Conservation (phyloP, 2,329 filamentous ascomycete genomes). For the Fusarium devonianum region DNA sequence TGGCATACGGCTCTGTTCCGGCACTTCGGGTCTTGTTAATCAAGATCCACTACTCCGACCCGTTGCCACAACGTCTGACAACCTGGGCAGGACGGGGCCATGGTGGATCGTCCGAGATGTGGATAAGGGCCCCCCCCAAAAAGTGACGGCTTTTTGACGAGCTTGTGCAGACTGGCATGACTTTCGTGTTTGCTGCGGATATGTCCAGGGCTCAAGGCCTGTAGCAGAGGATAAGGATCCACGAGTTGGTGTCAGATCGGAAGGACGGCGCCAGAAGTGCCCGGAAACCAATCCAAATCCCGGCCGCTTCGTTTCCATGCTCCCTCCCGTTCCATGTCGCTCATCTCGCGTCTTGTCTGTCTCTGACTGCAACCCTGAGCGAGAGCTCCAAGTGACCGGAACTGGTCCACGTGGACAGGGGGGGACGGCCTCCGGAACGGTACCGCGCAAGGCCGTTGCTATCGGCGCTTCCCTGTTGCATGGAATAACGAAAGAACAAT, state of each 20-base stretch:
- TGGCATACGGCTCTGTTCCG: not conserved
- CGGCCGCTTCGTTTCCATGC: constrained; percentile 5
- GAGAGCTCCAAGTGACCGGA: not conserved
- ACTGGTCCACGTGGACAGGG: not conserved
- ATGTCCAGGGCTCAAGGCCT: constrained; percentile 5
- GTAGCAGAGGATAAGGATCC: constrained; percentile 10
- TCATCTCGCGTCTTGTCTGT: constrained; percentile 24
- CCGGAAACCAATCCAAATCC: constrained; percentile 20
- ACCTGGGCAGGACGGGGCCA: not conserved
- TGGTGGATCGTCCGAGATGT: constrained; percentile 6
- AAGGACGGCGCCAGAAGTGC: constrained; percentile 6
- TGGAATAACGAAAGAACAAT: not conserved
- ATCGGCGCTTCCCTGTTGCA: constrained; percentile 4
- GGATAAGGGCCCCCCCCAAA: constrained; percentile 8
- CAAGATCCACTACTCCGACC: constrained; percentile 23
- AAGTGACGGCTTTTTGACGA: constrained; percentile 12
- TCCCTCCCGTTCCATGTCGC: constrained; percentile 1
- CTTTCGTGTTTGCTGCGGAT: constrained; percentile 2
- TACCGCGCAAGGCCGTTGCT: constrained; percentile 1
- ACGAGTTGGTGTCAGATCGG: constrained; percentile 23
- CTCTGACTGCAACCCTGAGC: not conserved
- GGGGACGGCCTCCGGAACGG: not conserved
- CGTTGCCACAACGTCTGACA: constrained; percentile 7
- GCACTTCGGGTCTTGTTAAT: constrained; percentile 9
- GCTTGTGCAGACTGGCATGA: constrained; percentile 2